phyloP scores from a whole-genome alignment of 352 stramenopile species.

The Phytophthora uliginosa region DNA sequence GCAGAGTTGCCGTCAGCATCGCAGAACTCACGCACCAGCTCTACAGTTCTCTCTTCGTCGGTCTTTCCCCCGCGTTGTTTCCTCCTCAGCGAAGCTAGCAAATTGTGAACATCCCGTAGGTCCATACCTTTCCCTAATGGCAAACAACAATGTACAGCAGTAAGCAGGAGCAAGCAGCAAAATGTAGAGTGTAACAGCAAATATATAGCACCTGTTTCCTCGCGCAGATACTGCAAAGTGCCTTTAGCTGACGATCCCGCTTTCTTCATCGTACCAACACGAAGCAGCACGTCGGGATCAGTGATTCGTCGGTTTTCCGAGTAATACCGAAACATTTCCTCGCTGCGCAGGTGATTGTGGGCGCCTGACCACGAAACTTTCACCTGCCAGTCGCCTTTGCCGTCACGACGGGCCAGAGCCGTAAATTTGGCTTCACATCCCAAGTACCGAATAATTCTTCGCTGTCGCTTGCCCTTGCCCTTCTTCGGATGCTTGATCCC shows the following conservation, averaged over 20 bases:
- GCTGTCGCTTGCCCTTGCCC: background rate
- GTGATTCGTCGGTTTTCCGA: background rate
- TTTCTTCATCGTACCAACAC: slow-evolving; percentile 3
- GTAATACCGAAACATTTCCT: slow-evolving; percentile 6
- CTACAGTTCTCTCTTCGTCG: slow-evolving; percentile 6
- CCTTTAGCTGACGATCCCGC: slow-evolving; percentile 11
- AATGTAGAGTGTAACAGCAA: background rate
- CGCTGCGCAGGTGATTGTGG: slow-evolving; percentile 5
- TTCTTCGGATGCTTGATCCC: background rate
- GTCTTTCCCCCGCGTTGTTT: background rate
- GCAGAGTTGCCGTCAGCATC: slow-evolving; percentile 1
- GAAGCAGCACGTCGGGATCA: slow-evolving; percentile 1
- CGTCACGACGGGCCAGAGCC: background rate
- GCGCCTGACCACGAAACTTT: background rate
- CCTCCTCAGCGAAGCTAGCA: background rate
- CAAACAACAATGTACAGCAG: too few species aligned
- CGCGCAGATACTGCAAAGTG: slow-evolving; percentile 3
- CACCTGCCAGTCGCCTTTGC: background rate
- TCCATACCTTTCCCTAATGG: slow-evolving; percentile 14
- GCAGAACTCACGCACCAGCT: slow-evolving; percentile 21
- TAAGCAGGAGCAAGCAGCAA: too few species aligned
- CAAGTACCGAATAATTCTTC: slow-evolving; percentile 8
- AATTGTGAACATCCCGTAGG: slow-evolving; percentile 18
- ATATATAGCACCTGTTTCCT: background rate
- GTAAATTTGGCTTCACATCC: slow-evolving; percentile 6